These are phyloP conservation scores for Gomphus bonarii DNA, from an alignment of 1,284 basidiomycete genomes.

Conservation along the genomic window DNA sequence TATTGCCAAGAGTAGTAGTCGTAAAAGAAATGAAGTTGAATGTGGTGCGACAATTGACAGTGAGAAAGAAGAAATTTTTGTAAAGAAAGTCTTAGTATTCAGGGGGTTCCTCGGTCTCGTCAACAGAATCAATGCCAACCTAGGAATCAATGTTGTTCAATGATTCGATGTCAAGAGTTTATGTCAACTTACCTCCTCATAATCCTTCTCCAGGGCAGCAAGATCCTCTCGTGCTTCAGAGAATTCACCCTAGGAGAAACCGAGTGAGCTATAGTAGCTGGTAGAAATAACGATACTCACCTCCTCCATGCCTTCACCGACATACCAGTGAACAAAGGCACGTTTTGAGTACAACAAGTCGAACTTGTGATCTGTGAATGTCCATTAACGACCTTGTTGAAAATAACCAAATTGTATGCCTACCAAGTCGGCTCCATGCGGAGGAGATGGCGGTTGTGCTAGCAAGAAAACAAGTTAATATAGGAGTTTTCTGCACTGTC, in stretches of 20 bases:
- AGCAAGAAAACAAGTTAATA: neutral
- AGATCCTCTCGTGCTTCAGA: conserved; percentile 96
- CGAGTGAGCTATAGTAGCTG: neutral
- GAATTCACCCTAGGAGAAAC: conserved; percentile 64
- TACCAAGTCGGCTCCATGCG: conserved; percentile 72
- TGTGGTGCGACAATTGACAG: neutral
- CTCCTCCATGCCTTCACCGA: conserved; percentile 98
- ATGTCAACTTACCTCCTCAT: conserved; percentile 67
- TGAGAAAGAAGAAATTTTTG: neutral
- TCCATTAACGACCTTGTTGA: neutral
- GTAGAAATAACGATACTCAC: neutral
- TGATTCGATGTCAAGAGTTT: neutral
- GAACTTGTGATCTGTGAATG: conserved; percentile 81
- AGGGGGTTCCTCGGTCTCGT: conserved; percentile 13
- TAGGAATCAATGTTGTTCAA: neutral
- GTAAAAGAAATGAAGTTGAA: conserved; percentile 1
- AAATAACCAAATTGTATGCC: neutral
- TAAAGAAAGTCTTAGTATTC: conserved; percentile 14
- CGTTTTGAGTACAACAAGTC: conserved; percentile 92
- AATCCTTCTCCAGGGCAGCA: conserved; percentile 94
- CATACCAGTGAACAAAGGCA: conserved; percentile 91
- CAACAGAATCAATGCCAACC: conserved; percentile 17
- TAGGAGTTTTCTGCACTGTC: neutral
- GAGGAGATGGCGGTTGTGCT: conserved; percentile 79
- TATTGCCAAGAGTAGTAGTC: neutral